phyloP scores from a whole-genome alignment of 2,329 filamentous ascomycete genomes.

The Cytospora chrysosperma region DNA sequence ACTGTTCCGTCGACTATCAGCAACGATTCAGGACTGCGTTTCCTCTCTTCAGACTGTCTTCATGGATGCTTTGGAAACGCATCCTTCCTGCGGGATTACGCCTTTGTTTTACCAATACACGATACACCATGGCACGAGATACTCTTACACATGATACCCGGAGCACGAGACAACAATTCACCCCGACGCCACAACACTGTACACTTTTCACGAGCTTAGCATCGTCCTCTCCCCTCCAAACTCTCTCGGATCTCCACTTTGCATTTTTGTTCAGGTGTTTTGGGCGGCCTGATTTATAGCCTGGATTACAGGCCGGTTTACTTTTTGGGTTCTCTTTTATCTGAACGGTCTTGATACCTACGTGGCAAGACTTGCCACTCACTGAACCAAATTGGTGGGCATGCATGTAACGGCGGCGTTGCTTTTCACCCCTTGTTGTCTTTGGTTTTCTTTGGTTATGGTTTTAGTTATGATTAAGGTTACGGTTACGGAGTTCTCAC shows the following conservation, averaged over 20 bases:
- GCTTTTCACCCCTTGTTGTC: background rate
- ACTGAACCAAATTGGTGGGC: constrained; percentile 6
- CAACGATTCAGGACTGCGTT: background rate
- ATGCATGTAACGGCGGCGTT: constrained; percentile 21
- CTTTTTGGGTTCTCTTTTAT: constrained; percentile 4
- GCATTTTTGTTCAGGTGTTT: constrained; percentile 15
- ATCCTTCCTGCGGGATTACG: background rate
- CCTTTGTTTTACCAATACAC: constrained; percentile 6
- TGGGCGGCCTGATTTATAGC: background rate
- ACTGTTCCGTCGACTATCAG: background rate
- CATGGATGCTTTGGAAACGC: background rate
- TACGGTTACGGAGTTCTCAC: constrained; percentile 6
- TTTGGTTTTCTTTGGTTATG: background rate
- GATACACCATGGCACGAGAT: constrained; percentile 22
- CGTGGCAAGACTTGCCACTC: constrained; percentile 3
- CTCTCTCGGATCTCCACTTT: constrained; percentile 22
- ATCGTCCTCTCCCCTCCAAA: constrained; percentile 26
- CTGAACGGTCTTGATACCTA: background rate
- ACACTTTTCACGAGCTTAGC: background rate
- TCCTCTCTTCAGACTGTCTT: background rate
- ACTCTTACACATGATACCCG: constrained; percentile 29
- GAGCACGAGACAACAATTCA: constrained; percentile 24
- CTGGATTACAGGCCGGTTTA: background rate
- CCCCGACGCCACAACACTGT: constrained; percentile 10
- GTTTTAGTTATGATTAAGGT: background rate